Conservation (phyloP, 2,329 filamentous ascomycete species). For the Pleomassaria siparia region DNA sequence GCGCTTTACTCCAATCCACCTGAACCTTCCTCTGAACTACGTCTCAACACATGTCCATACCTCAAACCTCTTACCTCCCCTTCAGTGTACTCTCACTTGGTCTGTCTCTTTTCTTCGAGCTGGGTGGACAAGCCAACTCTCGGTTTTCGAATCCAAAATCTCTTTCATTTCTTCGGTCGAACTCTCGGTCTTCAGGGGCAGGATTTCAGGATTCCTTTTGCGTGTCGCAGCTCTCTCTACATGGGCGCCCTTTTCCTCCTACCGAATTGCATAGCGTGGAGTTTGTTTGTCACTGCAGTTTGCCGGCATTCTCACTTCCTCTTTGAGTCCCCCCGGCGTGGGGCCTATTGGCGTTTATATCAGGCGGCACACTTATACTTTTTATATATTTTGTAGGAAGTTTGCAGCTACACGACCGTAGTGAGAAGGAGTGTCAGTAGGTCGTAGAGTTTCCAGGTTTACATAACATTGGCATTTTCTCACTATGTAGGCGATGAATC, state of each 20-base stretch:
- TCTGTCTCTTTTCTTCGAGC: background rate
- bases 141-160: background rate
- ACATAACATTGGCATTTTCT: background rate
- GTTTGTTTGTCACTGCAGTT: too few relatives aligned
- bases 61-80: background rate
- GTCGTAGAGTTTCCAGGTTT: background rate
- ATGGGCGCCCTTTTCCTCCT: background rate
- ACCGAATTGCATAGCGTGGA: constrained; percentile 12
- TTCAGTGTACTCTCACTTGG: background rate
- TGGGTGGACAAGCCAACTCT: background rate
- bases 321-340: constrained; percentile 3
- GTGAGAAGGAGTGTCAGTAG: background rate
- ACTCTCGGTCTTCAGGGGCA: background rate
- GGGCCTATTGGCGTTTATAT: constrained; percentile 8
- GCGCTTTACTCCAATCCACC: background rate
- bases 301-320: constrained; percentile 8
- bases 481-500: constrained; percentile 10
- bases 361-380: background rate
- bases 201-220: too few relatives aligned
- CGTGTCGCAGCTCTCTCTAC: constrained; percentile 1
- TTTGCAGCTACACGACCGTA: background rate
- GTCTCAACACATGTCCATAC: background rate
- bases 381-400: background rate
- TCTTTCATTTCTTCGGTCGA: background rate
- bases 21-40: background rate